These are phyloP conservation scores for Calocybe gangraenosa DNA, from an alignment of 768 basidiomycete species.

Conservation along the genomic window DNA sequence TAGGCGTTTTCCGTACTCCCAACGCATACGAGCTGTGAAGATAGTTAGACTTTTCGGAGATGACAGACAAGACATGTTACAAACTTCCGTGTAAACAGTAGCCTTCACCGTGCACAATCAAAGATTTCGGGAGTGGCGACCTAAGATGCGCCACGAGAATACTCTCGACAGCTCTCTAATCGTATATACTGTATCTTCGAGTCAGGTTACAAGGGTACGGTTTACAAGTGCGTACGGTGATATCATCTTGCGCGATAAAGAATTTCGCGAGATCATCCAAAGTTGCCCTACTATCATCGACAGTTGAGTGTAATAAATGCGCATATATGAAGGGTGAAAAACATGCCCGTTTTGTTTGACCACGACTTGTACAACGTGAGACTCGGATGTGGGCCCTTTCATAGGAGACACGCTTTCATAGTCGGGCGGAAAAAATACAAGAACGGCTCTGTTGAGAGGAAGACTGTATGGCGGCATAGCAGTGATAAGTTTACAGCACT, in stretches of 20 bases:
- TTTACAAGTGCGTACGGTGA: slow-evolving; percentile 25
- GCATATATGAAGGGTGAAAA: neutral
- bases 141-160: slow-evolving; percentile 27
- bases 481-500: neutral
- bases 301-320: neutral
- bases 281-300: slow-evolving; percentile 12
- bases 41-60: neutral
- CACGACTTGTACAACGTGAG: slow-evolving; percentile 27
- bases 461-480: slow-evolving; percentile 31
- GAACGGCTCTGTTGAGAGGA: slow-evolving; percentile 26
- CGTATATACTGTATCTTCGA: too few relatives aligned
- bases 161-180: slow-evolving; percentile 31
- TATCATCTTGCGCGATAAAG: slow-evolving; percentile 28
- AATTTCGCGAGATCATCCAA: slow-evolving; percentile 24
- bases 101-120: slow-evolving; percentile 27
- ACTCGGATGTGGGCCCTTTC: slow-evolving; percentile 5
- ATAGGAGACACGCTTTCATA: neutral
- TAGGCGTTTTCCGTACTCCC: slow-evolving; percentile 27
- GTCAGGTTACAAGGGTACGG: too few relatives aligned
- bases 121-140: slow-evolving; percentile 21
- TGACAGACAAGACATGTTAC: slow-evolving; percentile 4
- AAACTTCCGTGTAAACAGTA: slow-evolving; percentile 28
- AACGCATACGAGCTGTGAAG: slow-evolving; percentile 22
- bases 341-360: slow-evolving; percentile 26
- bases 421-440: slow-evolving; percentile 28